A percentile compares a stretch with the other conserved stretches of the same genome.
Evolutionary conservation across 1,284 basidiomycete species (phyloP).

Genomic region (Naganishia albida): DNA sequence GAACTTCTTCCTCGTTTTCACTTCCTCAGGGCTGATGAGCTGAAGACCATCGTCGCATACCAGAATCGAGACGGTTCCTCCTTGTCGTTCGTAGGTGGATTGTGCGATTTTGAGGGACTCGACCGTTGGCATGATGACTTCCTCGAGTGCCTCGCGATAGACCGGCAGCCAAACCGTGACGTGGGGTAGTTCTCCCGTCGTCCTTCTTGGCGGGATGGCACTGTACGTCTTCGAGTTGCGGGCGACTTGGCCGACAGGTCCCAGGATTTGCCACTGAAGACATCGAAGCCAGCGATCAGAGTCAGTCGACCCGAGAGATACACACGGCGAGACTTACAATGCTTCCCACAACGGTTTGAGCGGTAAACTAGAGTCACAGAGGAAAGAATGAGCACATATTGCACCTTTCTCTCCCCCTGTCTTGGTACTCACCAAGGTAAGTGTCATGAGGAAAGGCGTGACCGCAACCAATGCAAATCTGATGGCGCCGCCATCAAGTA

Average conservation of each 20-base stretch:
- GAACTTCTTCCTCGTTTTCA: constrained; percentile 66
- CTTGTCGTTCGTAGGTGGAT: constrained; percentile 59
- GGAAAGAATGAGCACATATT: too few species aligned
- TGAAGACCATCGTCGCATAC: constrained; percentile 61
- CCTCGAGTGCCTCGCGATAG: constrained; percentile 64
- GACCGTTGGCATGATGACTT: constrained; percentile 64
- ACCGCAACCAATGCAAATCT: constrained; percentile 57
- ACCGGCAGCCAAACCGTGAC: constrained; percentile 64
- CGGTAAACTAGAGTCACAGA: constrained; percentile 3
- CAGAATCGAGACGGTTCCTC: constrained; percentile 43
- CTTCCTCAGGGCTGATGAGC: constrained; percentile 63
- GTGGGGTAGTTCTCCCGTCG: constrained; percentile 59
- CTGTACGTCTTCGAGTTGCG: constrained; percentile 60
- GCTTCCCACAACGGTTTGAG: constrained; percentile 38
- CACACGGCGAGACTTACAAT: constrained; percentile 52
- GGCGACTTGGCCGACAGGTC: constrained; percentile 60
- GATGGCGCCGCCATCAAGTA: constrained; percentile 57
- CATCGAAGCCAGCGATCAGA: constrained; percentile 12
- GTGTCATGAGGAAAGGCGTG: constrained; percentile 57
- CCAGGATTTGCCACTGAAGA: constrained; percentile 47
- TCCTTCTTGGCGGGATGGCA: constrained; percentile 55
- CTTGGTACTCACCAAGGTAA: constrained; percentile 51
- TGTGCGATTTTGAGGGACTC: constrained; percentile 73
- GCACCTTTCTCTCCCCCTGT: too few species aligned
- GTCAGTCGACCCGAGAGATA: constrained; percentile 39